Percentiles rank a stretch among this genome's conserved stretches.
Conservation (phyloP, 75 land plant genomes). For the Chamaecyparis obtusa region DNA sequence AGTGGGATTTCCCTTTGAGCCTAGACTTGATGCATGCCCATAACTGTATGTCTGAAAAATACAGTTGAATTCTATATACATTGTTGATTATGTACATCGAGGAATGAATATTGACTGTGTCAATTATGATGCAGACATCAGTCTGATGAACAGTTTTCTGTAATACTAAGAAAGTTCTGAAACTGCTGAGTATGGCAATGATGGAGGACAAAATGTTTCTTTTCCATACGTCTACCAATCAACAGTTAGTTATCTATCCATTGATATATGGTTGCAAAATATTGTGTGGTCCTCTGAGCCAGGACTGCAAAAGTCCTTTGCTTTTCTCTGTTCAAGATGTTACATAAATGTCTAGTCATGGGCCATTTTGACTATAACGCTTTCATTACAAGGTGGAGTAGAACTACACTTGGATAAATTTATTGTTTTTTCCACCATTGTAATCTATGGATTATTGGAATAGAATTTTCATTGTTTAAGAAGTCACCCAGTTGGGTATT, state of each 20-base stretch:
- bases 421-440: too few relatives aligned
- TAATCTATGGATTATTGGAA: too few relatives aligned
- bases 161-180: not conserved
- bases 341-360: not conserved
- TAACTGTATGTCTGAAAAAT: not conserved
- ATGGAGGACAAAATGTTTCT: not conserved
- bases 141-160: not conserved
- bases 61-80: not conserved
- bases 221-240: not conserved
- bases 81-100: not conserved
- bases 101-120: not conserved
- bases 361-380: not conserved
- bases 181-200: not conserved
- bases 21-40: conserved; percentile 9
- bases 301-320: not conserved
- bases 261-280: not conserved
- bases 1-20: conserved; percentile 28
- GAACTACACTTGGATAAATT: not conserved
- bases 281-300: not conserved
- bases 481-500: not conserved
- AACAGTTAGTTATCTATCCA: not conserved
- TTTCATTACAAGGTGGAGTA: not conserved
- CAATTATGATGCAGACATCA: not conserved
- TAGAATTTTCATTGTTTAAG: not conserved
- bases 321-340: not conserved